phyloP scores from a whole-genome alignment of 768 basidiomycete genomes.

The Naganishia vaughanmartiniae region DNA sequence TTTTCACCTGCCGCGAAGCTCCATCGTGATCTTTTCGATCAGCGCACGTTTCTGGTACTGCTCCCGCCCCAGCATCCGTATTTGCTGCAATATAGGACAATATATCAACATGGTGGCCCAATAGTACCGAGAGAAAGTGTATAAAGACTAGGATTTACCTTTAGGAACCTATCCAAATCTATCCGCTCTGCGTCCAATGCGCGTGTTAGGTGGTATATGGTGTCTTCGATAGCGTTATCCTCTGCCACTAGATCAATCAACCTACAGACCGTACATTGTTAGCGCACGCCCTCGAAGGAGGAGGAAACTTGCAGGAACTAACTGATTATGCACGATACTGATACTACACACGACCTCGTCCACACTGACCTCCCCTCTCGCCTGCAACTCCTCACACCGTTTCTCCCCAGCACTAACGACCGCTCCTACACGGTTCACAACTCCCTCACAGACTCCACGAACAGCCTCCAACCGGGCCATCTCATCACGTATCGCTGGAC shows the following conservation, averaged over 20 bases:
- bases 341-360: conserved; percentile 96
- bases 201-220: conserved; percentile 91
- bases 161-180: conserved; percentile 89
- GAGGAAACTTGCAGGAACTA: conserved; percentile 44
- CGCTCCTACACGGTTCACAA: conserved; percentile 64
- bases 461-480: conserved; percentile 93
- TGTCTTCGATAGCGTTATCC: conserved; percentile 97
- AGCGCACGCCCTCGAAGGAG: neutral
- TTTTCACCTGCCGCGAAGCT: conserved; percentile 9
- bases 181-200: conserved; percentile 77
- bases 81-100: conserved; percentile 52
- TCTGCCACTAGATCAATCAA: conserved; percentile 97
- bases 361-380: conserved; percentile 85
- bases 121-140: neutral
- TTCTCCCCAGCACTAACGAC: conserved; percentile 68
- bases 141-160: conserved; percentile 56
- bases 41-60: conserved; percentile 96
- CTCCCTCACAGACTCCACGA: conserved; percentile 78
- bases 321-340: conserved; percentile 97
- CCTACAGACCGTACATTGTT: conserved; percentile 54
- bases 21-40: conserved; percentile 72
- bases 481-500: conserved; percentile 92
- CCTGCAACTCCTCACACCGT: conserved; percentile 71
- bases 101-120: neutral
- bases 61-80: conserved; percentile 83